Evolutionary conservation across 208 protist genomes (phyloP), one percentile per base, ranked within the genome.

Genomic region (Leishmania amazonensis): DNA sequence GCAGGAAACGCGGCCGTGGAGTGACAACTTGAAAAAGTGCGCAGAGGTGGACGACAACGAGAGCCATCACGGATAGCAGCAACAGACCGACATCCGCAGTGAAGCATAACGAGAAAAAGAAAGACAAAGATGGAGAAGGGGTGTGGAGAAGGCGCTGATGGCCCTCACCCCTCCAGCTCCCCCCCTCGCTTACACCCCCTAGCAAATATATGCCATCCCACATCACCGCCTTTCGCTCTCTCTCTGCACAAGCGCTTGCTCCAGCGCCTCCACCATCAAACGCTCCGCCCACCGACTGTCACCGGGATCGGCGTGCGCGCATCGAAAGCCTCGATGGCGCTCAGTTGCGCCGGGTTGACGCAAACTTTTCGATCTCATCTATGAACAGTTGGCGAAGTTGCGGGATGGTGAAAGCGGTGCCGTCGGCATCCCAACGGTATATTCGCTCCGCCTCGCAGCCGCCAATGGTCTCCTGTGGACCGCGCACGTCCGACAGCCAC

Each of bases 401-500:
- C 2, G 80, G 71, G 4, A 90, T 85, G 60, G 81, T 89, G 60
- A 97, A 38, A 17, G 74, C 1, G 15, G 75, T 78, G 64, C 86
- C 81, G 7, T 96, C 93, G 49, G 75, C 72, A 8, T 89, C 88
- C 91, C 90, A 94, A 45, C 65, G 49, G 49, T 91, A 96, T 15
- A 64, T 58, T 35, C 77, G 74, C 57, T 75, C 83, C 40, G 90
- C 84, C 83, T 95, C 84, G 62, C 82, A 90, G 51, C 84, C 88
- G 19, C 79, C 85, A 51, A 87, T 83, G 51, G 89, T 89, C 40
- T 85, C 84, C 84, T 87, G 71, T 11, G 85, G 86, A 11, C 80
- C 80, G 47, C 85, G 80, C 47, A 94, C 81, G 68, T 93, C 90
- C 42, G 75, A 83, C 65, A 97, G 85, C 93, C 94, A 97, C 28